phyloP scores from a whole-genome alignment of 2,329 filamentous ascomycete species.

The Aspergillus quadrilineatus region DNA sequence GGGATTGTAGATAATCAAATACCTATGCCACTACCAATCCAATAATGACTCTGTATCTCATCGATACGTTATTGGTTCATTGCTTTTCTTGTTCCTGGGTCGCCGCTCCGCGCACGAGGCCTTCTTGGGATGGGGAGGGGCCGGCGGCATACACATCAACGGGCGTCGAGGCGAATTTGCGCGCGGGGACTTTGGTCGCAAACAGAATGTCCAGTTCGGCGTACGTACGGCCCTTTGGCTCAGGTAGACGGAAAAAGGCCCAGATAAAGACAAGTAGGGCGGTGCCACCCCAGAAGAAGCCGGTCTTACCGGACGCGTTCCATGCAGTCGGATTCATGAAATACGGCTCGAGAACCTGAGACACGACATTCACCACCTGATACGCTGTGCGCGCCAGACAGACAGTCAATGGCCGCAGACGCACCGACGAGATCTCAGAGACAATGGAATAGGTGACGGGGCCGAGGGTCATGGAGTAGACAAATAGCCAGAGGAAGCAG shows the following conservation, averaged over 20 bases:
- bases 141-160: slow-evolving; percentile 34
- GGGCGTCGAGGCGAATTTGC: slow-evolving; percentile 47
- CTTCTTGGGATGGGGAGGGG: no score
- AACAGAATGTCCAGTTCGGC: slow-evolving; percentile 50
- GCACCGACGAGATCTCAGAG: slow-evolving; percentile 39
- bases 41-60: no score
- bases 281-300: slow-evolving; percentile 50
- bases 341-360: slow-evolving; percentile 42
- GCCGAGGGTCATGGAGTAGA: slow-evolving; percentile 37
- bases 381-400: slow-evolving; percentile 43
- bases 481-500: slow-evolving; percentile 43
- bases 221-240: slow-evolving; percentile 48
- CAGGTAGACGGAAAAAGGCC: slow-evolving; percentile 48
- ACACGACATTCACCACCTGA: slow-evolving; percentile 45
- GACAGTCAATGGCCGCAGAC: slow-evolving; percentile 40
- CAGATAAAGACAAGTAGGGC: slow-evolving; percentile 42
- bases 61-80: no score
- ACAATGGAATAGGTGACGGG: slow-evolving; percentile 43
- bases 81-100: no score
- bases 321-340: slow-evolving; percentile 44
- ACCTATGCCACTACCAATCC: no score
- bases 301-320: slow-evolving; percentile 48
- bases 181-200: slow-evolving; percentile 42
- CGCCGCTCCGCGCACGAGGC: no score
- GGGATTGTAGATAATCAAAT: no score